Evolutionary conservation across 2,329 filamentous ascomycete species (phyloP), one percentile per base, ranked within the genome.

Genomic region (Cladosporium velox): DNA sequence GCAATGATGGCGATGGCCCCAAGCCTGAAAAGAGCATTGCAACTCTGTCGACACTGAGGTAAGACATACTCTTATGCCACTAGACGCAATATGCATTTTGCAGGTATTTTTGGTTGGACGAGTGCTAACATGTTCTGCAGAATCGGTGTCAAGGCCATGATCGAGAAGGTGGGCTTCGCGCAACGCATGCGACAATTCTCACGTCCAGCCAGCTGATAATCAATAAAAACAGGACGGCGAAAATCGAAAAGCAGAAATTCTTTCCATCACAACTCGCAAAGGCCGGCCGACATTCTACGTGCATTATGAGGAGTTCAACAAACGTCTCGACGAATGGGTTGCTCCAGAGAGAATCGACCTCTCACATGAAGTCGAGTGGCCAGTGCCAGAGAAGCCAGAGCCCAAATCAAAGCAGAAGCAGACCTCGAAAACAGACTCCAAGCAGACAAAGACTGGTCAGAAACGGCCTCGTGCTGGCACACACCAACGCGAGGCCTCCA

Each of bases 241-340:
- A 74, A 86, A 91, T 68, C 90, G 95, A 72, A 93, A 95, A 81
- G 95, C 95, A 72, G 95, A 99, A 78, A 97, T 99, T 69, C 83
- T 99, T n/a, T 95, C 92, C 67, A 96, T 98, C 72, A 90, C 91
- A 75, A 91, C 93, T 67, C 91, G 91, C 26, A 96, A 96, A 79
- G 94, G 92, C 74, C 90, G 91, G 18, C 90, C 92, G 47, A 91
- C 91, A 65, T 97, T 94, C 76, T 97, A 97, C 79, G 96, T 96
- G 74, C 96, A 98, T 78, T 98, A 97, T 77, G 92, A 97, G 76
- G 96, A 96, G 75, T 98, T 97, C 86, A 98, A 98, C 81, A 98
- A 98, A 73, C 87, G 88, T 83, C 81, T 89, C 35, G 87, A 89
- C 72, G 95, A 99, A 83, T 99, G 95, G 95, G 89, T 99, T 11